These are phyloP conservation scores for Paramarasmius palmivorus DNA, from an alignment of 1,284 basidiomycete species.

Conservation along the genomic window DNA sequence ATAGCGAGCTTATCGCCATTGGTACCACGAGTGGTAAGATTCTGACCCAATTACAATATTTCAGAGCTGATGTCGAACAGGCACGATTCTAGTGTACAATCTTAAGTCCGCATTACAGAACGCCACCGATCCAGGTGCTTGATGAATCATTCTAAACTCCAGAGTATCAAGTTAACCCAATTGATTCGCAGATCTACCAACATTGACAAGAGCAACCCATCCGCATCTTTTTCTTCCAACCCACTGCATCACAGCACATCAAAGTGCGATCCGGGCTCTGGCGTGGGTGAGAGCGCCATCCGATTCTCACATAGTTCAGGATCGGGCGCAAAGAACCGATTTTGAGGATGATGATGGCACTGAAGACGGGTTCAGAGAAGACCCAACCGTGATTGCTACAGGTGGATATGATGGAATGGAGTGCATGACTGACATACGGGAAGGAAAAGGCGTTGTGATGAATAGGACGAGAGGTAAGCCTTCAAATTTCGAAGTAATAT, in stretches of 20 bases:
- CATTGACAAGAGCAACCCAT: not conserved
- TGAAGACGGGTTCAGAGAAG: conserved; percentile 25
- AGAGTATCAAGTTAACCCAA: not conserved
- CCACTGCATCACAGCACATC: conserved; percentile 72
- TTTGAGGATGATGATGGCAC: not conserved
- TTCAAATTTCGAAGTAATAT: not conserved
- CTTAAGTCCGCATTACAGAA: conserved; percentile 52
- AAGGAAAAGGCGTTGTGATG: conserved; percentile 61
- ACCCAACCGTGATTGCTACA: conserved; percentile 73
- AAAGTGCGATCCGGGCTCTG: conserved; percentile 76
- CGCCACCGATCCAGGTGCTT: conserved; percentile 27
- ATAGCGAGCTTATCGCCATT: conserved; percentile 75
- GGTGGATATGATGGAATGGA: conserved; percentile 80
- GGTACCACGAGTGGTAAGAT: conserved; percentile 79
- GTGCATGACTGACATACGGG: conserved; percentile 73
- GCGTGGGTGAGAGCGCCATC: conserved; percentile 73
- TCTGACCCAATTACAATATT: not conserved
- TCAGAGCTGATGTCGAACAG: conserved; percentile 36
- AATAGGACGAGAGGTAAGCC: conserved; percentile 71
- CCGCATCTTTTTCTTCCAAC: conserved; percentile 53
- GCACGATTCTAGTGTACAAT: conserved; percentile 76
- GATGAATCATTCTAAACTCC: not conserved
- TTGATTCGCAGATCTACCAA: not conserved
- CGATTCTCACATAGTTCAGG: conserved; percentile 44
- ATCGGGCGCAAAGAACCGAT: conserved; percentile 32